Evolutionary conservation across 331 rosid species (phyloP).

Genomic region (Erythrophleum ivorense): DNA sequence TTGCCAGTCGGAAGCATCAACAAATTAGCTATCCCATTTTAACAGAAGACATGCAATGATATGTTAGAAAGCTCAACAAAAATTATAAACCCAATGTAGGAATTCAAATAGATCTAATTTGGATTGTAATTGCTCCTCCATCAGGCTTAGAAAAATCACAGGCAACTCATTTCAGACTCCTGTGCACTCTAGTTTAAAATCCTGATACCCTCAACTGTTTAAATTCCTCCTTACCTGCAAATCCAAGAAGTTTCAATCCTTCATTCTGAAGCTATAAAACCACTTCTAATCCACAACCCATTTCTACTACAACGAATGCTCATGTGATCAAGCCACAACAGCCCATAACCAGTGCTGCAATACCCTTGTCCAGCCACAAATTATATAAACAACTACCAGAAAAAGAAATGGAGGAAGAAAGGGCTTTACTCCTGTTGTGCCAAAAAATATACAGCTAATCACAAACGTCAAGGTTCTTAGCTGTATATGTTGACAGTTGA

Average conservation of each 20-base stretch:
- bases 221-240: too few species aligned
- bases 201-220: not conserved
- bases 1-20: slow-evolving; percentile 12
- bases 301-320: too few species aligned
- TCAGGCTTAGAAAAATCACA: slow-evolving; percentile 16
- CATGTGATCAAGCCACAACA: too few species aligned
- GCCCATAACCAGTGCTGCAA: too few species aligned
- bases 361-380: too few species aligned
- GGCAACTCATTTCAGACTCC: slow-evolving; percentile 7
- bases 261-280: too few species aligned
- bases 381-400: too few species aligned
- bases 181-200: slow-evolving; percentile 4
- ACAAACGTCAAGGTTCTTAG: not conserved
- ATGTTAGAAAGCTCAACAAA: slow-evolving; percentile 21
- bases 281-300: too few species aligned
- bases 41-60: slow-evolving; percentile 9
- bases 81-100: not conserved
- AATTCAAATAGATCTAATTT: slow-evolving; percentile 9
- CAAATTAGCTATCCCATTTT: slow-evolving; percentile 2
- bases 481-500: not conserved
- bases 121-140: not conserved
- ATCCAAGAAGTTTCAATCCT: too few species aligned
- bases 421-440: too few species aligned
- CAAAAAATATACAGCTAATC: too few species aligned
- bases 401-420: not conserved